Percentiles rank a stretch among this genome's conserved stretches.
These are phyloP conservation scores for Apiospora saccharicola DNA, from an alignment of 2,329 filamentous ascomycete species.

Conservation along the genomic window DNA sequence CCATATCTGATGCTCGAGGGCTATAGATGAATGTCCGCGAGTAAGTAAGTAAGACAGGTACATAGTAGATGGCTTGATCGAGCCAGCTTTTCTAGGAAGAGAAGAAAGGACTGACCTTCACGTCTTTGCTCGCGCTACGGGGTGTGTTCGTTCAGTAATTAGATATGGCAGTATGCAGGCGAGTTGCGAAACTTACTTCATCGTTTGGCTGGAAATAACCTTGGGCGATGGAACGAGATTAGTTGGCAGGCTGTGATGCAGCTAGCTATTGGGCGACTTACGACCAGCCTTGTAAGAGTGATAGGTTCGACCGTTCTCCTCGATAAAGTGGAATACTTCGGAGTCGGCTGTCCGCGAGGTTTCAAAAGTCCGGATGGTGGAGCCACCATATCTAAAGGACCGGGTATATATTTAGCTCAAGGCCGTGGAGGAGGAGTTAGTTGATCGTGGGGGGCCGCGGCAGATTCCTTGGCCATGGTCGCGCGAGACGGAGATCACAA, in stretches of 20 bases:
- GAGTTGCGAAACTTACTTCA: conserved; percentile 20
- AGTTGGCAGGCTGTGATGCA: background rate
- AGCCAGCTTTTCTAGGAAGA: background rate
- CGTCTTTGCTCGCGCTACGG: conserved; percentile 19
- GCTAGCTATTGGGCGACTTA: conserved; percentile 18
- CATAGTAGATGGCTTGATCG: background rate
- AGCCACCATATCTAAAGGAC: conserved; percentile 13
- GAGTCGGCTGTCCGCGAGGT: conserved; percentile 27
- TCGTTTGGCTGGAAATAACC: conserved; percentile 29
- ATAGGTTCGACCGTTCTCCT: conserved; percentile 30
- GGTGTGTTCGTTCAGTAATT: background rate
- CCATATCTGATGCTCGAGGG: conserved; percentile 27
- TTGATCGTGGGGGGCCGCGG: background rate
- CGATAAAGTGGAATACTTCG: conserved; percentile 28
- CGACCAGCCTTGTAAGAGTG: conserved; percentile 30
- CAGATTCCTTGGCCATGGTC: background rate
- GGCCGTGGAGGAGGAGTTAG: background rate
- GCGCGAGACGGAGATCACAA: conserved; percentile 1
- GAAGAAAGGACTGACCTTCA: background rate
- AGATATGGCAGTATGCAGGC: background rate
- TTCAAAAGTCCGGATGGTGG: conserved; percentile 22
- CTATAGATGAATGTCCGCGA: background rate
- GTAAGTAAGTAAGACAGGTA: background rate
- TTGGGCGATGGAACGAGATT: background rate
- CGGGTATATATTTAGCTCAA: conserved; percentile 11